Evolutionary conservation across 208 protist species (phyloP).

Genomic region (Acanthamoeba culbertsoni): DNA sequence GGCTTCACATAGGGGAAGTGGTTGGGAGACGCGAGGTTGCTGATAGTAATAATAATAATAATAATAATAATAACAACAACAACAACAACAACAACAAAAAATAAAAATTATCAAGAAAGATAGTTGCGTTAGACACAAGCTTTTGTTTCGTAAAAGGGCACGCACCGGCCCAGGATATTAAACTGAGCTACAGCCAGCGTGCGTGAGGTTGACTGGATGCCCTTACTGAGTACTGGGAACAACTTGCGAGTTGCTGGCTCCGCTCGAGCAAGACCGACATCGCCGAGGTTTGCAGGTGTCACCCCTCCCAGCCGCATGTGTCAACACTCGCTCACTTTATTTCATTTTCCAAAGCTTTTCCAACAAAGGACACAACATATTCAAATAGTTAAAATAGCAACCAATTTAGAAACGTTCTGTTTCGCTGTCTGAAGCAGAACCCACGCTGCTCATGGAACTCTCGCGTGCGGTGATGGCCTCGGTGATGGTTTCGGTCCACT

Average conservation of each 20-base stretch:
- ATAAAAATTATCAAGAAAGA: too few species aligned
- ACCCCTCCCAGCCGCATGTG: neutral
- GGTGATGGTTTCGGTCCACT: neutral
- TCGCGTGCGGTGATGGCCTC: neutral
- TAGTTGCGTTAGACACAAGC: too few species aligned
- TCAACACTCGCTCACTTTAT: neutral
- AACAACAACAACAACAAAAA: too few species aligned
- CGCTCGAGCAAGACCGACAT: too few species aligned
- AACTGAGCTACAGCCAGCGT: neutral
- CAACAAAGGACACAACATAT: neutral
- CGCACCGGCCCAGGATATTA: neutral
- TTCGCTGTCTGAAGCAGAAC: neutral
- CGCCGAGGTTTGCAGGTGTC: too few species aligned
- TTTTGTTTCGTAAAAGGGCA: neutral
- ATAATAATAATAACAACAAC: too few species aligned
- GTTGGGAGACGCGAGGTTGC: neutral
- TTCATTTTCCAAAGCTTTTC: neutral
- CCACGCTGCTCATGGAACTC: neutral
- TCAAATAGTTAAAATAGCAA: neutral
- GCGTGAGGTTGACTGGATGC: too few species aligned
- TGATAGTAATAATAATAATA: too few species aligned
- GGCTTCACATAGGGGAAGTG: conserved; percentile 1
- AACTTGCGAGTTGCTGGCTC: neutral
- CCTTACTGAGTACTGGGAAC: neutral
- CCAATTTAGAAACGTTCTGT: neutral